Conservation (phyloP, 345 rosid species). For the Pugionium dolabratum region DNA sequence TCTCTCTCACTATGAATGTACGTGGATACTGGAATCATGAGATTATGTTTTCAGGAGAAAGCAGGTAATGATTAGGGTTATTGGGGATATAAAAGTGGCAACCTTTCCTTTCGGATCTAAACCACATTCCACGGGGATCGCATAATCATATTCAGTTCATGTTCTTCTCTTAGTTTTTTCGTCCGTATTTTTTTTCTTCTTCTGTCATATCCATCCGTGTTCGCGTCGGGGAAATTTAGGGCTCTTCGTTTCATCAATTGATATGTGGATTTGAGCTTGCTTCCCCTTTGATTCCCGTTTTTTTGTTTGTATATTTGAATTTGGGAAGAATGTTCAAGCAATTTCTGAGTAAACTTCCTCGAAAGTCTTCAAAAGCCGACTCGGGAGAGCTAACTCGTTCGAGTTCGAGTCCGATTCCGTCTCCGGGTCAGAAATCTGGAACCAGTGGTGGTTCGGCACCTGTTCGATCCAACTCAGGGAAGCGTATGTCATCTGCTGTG, state of each 20-base stretch:
- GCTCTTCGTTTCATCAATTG: conserved; percentile 29
- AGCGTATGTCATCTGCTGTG: conserved; percentile 72
- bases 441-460: conserved; percentile 39
- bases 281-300: conserved; percentile 16
- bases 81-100: conserved; percentile 30
- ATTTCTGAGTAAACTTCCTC: conserved; percentile 67
- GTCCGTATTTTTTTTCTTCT: not conserved
- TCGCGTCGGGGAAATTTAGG: conserved; percentile 25
- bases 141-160: not conserved
- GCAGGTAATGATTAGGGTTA: conserved; percentile 44
- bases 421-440: conserved; percentile 44
- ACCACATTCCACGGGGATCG: conserved; percentile 33
- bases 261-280: conserved; percentile 32
- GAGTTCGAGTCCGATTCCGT: conserved; percentile 42
- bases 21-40: conserved; percentile 42
- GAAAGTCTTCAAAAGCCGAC: conserved; percentile 60
- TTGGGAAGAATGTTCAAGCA: conserved; percentile 62
- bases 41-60: conserved; percentile 42
- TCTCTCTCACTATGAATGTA: conserved; percentile 26
- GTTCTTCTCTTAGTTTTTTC: not conserved
- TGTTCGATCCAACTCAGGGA: conserved; percentile 47
- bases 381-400: conserved; percentile 48
- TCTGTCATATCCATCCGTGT: conserved; percentile 37
- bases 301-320: not conserved
- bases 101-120: conserved; percentile 22